Conservation (phyloP, 2,329 filamentous ascomycete species). For the Talaromyces pinophilus region DNA sequence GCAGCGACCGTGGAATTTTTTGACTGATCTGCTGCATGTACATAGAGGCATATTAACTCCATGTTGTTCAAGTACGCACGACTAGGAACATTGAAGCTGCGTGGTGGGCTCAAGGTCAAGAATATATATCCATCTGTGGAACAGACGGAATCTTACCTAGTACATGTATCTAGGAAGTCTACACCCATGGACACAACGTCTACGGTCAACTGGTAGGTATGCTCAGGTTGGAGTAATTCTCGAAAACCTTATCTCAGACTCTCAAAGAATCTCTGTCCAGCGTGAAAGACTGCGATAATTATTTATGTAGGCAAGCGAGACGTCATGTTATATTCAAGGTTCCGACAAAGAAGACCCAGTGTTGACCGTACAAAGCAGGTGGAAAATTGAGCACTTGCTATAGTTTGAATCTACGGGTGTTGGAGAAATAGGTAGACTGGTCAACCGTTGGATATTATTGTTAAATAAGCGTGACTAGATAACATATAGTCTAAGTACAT, state of each 20-base stretch:
- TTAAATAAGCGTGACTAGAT: background rate
- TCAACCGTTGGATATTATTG: background rate
- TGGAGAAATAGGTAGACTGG: background rate
- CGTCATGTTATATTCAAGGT: background rate
- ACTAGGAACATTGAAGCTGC: background rate
- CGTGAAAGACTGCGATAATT: background rate
- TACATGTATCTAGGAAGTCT: too few species aligned
- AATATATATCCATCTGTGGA: background rate
- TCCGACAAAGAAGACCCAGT: background rate
- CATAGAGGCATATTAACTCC: background rate
- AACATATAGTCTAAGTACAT: background rate
- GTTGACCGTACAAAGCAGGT: background rate
- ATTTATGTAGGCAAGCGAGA: background rate
- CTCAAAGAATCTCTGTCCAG: background rate
- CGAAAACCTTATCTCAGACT: background rate
- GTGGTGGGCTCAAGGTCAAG: background rate
- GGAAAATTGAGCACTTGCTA: background rate
- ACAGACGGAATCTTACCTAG: too few species aligned
- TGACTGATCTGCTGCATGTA: background rate
- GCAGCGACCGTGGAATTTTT: background rate
- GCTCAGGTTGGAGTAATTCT: background rate
- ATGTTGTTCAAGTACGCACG: background rate
- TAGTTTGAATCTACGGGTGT: background rate
- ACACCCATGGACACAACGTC: too few species aligned
- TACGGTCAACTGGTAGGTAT: too few species aligned